phyloP scores from a whole-genome alignment of 257 asterid species.

The Nicotiana attenuata region DNA sequence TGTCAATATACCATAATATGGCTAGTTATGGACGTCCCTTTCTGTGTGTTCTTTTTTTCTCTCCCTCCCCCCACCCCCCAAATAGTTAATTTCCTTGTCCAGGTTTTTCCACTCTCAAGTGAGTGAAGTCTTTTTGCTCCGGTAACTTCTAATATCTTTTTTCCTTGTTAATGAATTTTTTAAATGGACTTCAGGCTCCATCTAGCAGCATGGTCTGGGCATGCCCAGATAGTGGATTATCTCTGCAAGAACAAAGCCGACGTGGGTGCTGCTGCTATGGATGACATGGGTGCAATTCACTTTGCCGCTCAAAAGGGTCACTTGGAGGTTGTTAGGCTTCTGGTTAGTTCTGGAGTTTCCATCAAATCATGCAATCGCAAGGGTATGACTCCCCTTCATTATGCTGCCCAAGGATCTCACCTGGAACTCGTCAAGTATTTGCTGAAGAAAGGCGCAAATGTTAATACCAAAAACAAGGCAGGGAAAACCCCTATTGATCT shows the following conservation, averaged over 20 bases:
- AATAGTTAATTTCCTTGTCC: background rate
- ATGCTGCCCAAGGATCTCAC: conserved; percentile 87
- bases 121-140: background rate
- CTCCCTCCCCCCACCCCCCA: no score
- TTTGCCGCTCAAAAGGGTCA: conserved; percentile 97
- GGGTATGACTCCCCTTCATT: conserved; percentile 93
- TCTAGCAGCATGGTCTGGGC: conserved; percentile 97
- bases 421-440: conserved; percentile 66
- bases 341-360: conserved; percentile 55
- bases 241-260: conserved; percentile 89
- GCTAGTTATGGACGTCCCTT: background rate
- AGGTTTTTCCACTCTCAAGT: background rate
- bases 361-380: conserved; percentile 69
- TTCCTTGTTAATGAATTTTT: background rate
- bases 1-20: background rate
- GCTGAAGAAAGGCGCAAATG: conserved; percentile 70
- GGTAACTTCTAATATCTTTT: background rate
- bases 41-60: background rate
- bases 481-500: conserved; percentile 73
- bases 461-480: conserved; percentile 62
- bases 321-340: conserved; percentile 58
- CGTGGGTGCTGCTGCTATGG: conserved; percentile 96
- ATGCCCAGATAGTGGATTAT: conserved; percentile 59
- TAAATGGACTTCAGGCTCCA: conserved; percentile 53
- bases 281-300: conserved; percentile 96